Base-by-base conservation (phyloP, 495 filamentous ascomycete genomes). In the Thermothielavioides terrestris region DNA sequence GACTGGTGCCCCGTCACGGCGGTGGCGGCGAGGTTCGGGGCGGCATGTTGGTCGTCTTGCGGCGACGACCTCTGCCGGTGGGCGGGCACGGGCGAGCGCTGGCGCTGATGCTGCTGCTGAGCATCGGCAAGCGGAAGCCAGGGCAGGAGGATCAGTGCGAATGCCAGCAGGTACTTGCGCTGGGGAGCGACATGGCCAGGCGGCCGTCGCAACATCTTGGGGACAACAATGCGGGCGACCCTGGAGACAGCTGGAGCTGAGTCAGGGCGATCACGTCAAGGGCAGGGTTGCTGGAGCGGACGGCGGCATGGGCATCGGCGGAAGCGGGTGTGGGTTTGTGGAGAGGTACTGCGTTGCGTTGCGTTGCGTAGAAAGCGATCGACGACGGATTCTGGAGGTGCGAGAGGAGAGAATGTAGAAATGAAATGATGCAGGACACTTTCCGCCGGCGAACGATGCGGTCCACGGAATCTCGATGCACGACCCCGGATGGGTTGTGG, bases 21-120 rank as follows among this genome's bases (percentile, higher is more conserved):
- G 32, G 55, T 52, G 18, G 44, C 53, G 31, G 49, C 48, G 22
- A 53, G 47, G 52, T 58, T 58, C 14, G 59, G 44, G 18, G 57
- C 49, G 42, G 21, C 60, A 63, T 60, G 57, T 30, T 57, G 60
- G 46, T 51, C 61, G 39, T 51, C 60, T 47, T 66, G 56, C 42
- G 62, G 60, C 18, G 66, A 46, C 18, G 50, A 64, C 46, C 45
- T 59, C 63, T 48, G 53, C 54, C 59, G 53, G 22, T 23, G 46
- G 36, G 47, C 42, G 55, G 57, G 18, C 49, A 50, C 17, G 53
- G 46, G 25, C 48, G 50, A 48, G 58, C 58, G 65, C 56, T 73
- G 67, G 58, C 58, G 65, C 56, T 73, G 67, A 46, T 77, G 76
- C 68, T 78, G 77, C 74, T 77, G 78, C 73, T 77, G 79, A 74